Base-by-base conservation (phyloP, 441 rosid genomes). In the Erodium texanum region DNA sequence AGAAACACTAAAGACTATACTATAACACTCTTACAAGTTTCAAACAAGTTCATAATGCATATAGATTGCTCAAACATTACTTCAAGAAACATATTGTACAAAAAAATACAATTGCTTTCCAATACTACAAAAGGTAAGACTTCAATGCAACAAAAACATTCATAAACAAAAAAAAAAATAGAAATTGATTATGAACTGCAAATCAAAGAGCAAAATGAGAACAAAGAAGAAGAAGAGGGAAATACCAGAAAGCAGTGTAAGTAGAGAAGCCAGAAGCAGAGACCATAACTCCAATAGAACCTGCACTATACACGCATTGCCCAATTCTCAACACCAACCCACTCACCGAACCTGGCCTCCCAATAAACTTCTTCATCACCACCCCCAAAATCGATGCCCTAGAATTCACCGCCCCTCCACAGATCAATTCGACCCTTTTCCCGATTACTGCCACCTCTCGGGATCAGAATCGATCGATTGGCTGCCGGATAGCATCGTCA, bases 171-270 rank as follows among this genome's bases (percentile, higher is more conserved):
- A 29, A 29, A 0, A 29, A 29, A 29, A 29, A 7, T 29, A 7
- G n/a, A n/a, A n/a, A n/a, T 41, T 12, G 14, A 41, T 12, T 41
- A 48, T 48, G 16, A 48, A 14, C 56, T 14, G 56, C 56, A 65
- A 27, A 68, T 7, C 59, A 12, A 24, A 36, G 38, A 11, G 22
- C 22, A 68, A 45, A 19, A 24, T 14, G 34, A 29, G 34, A 5
- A 2, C 34, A 12, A 64, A 48, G 24, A 38, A 6, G 38, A 11
- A 1, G 24, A 27, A 64, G 34, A 3, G 6, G 41, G 19, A 66
- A 24, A 20, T 87, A 92, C 98, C 98, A 92, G 78, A 88, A 92
- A 70, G 95, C 93, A 71, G 98, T 92, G 85, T 87, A 89, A 76
- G 52, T 22, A 62, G 88, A 84, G 78, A 92, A 92, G 19, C 73